Base-by-base conservation (phyloP, 805 yeast species). In the Kluyveromyces lactis region DNA sequence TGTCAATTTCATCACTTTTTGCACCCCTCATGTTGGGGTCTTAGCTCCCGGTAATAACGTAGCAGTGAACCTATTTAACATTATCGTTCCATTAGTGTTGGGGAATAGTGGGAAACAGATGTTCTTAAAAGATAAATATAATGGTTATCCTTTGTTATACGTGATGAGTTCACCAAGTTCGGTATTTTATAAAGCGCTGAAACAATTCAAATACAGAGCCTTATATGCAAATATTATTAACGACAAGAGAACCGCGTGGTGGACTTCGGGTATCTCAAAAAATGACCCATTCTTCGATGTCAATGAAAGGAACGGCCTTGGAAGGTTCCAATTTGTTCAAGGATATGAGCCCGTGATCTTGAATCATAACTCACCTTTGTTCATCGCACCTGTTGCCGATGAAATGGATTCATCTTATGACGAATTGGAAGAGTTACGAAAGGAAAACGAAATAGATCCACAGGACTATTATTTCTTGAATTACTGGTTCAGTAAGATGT, bases 231-330 rank as follows among this genome's bases (percentile, higher is more conserved):
- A 86, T 60, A 71, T 83, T 30, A 72, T 79, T 42, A 83, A 86
- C 46, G 95, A 86, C 61, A 79, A 79, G 47, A 73, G 95, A 48
- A 78, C 94, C 3, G 73, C 84, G 12, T 86, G 85, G 81, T 85
- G 83, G 74, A 84, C 94, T 2, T 69, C 94, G 0, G 84, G 84
- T 4, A 82, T 82, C 26, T 73, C 82, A 0, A 50, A 60, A 19
- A 60, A 66, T 27, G 86, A 81, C 49, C 86, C 86, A 0, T 80
- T 78, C 42, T 59, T 62, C 30, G 58, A 52, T 26, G 63, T 70
- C 12, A 66, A 66, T 42, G 53, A 57, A 18, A 56, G 63, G 15
- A 75, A 81, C 2, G 66, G 67, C 55, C 60, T 67, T 34, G 67
- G 67, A 43, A 58, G 63, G 26, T 58, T 76, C 36, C 62, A 63